A percentile compares a stretch with the other conserved stretches of the same genome.
phyloP scores from a whole-genome alignment of 371 early-diverging fungal species.

The Saksenaea vasiformis region DNA sequence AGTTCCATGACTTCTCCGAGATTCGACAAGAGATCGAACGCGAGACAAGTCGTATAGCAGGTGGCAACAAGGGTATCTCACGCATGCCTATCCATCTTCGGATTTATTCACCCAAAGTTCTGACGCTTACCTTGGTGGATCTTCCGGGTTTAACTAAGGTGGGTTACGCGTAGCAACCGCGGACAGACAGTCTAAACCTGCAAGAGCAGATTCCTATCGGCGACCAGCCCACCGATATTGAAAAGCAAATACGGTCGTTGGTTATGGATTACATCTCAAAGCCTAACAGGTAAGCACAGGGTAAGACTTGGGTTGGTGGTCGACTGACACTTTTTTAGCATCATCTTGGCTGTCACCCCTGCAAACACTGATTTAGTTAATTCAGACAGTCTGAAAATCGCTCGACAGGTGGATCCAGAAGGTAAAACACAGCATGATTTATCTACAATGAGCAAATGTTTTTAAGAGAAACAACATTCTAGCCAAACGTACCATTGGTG shows the following conservation, averaged over 20 bases:
- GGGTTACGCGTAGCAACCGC: slow-evolving; percentile 6
- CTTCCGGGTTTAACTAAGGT: slow-evolving; percentile 93
- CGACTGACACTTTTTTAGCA: slow-evolving; percentile 44
- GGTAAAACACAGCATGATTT: slow-evolving; percentile 29
- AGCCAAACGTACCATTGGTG: slow-evolving; percentile 85
- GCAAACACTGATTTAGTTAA: slow-evolving; percentile 93
- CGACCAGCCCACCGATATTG: slow-evolving; percentile 90
- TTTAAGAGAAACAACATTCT: background rate
- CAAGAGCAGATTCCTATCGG: slow-evolving; percentile 50
- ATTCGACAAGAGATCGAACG: slow-evolving; percentile 88
- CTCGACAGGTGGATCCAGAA: slow-evolving; percentile 90
- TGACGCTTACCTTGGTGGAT: slow-evolving; percentile 92
- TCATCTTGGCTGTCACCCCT: slow-evolving; percentile 94
- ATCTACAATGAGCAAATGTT: background rate
- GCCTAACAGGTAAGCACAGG: slow-evolving; percentile 68
- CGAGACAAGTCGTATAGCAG: slow-evolving; percentile 87
- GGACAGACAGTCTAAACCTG: background rate
- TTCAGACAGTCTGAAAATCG: slow-evolving; percentile 92
- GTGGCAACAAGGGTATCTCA: slow-evolving; percentile 86
- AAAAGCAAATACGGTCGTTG: slow-evolving; percentile 82
- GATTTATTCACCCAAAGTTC: slow-evolving; percentile 83
- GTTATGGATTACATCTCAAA: slow-evolving; percentile 86
- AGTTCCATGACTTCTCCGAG: slow-evolving; percentile 80
- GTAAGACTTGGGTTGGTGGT: slow-evolving; percentile 16
- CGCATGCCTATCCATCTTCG: slow-evolving; percentile 89